These are phyloP conservation scores for Zymoseptoria brevis DNA, from an alignment of 2,329 filamentous ascomycete species.

Conservation along the genomic window DNA sequence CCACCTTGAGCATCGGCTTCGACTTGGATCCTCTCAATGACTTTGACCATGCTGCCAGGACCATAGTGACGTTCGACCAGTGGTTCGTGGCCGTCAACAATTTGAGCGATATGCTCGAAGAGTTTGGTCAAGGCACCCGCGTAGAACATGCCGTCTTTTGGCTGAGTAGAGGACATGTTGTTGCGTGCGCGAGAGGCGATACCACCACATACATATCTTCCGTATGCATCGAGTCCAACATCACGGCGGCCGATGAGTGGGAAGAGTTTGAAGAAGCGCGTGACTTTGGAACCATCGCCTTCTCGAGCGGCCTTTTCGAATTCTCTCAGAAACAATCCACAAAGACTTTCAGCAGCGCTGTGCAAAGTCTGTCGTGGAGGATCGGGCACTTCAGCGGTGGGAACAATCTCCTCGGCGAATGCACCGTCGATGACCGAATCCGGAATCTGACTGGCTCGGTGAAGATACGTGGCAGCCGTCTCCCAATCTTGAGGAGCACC, in stretches of 20 bases:
- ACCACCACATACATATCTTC: conserved; percentile 89
- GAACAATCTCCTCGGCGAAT: conserved; percentile 88
- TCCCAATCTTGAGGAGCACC: conserved; percentile 98
- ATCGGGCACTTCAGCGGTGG: conserved; percentile 91
- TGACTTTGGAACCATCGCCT: conserved; percentile 81
- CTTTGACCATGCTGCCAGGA: conserved; percentile 81
- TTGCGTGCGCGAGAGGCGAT: conserved; percentile 76
- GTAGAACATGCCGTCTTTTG: conserved; percentile 80
- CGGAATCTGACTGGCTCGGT: conserved; percentile 73
- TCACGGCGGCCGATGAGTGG: conserved; percentile 84
- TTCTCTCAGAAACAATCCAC: conserved; percentile 82
- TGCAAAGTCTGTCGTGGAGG: conserved; percentile 80
- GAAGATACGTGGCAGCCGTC: conserved; percentile 82
- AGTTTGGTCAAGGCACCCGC: conserved; percentile 81
- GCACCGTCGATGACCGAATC: conserved; percentile 69
- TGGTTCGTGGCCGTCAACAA: conserved; percentile 83
- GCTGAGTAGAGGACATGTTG: conserved; percentile 61
- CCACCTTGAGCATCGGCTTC: conserved; percentile 95
- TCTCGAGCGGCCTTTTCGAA: conserved; percentile 87
- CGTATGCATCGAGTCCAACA: conserved; percentile 88
- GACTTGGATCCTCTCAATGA: conserved; percentile 85
- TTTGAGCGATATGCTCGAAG: conserved; percentile 96
- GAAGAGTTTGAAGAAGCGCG: conserved; percentile 96
- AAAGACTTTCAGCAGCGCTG: conserved; percentile 79
- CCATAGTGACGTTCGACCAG: conserved; percentile 94